phyloP scores from a whole-genome alignment of 306 rosid genomes.

The Urtica urens region DNA sequence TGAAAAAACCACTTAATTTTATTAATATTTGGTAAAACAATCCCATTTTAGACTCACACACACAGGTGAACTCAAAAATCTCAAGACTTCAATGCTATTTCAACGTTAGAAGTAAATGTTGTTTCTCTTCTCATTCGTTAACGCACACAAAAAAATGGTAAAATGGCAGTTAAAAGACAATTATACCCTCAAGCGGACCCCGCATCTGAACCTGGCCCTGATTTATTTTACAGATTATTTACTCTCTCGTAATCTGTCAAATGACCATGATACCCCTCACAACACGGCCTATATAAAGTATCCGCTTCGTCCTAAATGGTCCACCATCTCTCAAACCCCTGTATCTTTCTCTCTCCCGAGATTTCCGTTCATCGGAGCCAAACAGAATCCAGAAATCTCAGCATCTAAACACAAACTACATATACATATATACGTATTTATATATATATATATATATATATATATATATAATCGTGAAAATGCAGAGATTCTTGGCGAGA shows the following conservation, averaged over 20 bases:
- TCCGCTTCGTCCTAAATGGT: neutral
- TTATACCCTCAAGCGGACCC: neutral
- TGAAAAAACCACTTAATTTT: too few relatives aligned
- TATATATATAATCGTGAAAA: too few relatives aligned
- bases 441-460: too few relatives aligned
- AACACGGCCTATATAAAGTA: constrained; percentile 1
- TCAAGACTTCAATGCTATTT: too few relatives aligned
- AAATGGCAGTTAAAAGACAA: neutral
- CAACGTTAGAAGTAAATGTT: too few relatives aligned
- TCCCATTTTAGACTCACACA: too few relatives aligned
- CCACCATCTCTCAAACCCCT: neutral
- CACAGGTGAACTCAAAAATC: too few relatives aligned
- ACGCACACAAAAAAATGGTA: too few relatives aligned
- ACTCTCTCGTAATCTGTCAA: neutral
- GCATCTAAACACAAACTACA: neutral
- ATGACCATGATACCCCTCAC: neutral
- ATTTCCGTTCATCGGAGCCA: neutral
- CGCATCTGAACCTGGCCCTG: constrained; percentile 3
- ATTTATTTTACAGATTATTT: neutral
- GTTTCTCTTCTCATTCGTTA: too few relatives aligned
- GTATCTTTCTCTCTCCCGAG: neutral
- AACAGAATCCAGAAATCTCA: neutral
- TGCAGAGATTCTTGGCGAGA: constrained; percentile 38
- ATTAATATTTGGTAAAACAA: too few relatives aligned
- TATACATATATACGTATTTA: too few relatives aligned